A percentile compares a stretch with the other conserved stretches of the same genome.
phyloP scores from a whole-genome alignment of 768 basidiomycete species.

The Neoboletus magnificus region DNA sequence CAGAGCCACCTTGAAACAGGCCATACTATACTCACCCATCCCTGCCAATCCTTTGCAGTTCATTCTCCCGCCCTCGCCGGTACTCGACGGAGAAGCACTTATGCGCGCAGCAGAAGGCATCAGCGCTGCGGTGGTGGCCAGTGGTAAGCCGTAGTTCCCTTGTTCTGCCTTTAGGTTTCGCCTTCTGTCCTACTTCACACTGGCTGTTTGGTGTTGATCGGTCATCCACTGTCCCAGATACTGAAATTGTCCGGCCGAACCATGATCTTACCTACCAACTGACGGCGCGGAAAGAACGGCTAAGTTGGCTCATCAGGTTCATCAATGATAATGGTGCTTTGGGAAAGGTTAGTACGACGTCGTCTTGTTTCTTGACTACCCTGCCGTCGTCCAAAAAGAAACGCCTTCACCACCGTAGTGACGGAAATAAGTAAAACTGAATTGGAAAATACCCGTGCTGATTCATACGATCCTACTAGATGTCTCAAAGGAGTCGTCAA shows the following conservation, averaged over 20 bases:
- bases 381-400: neutral
- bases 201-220: neutral
- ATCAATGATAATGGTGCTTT: conserved; percentile 85
- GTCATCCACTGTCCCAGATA: conserved; percentile 38
- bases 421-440: neutral
- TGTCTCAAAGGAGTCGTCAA: conserved; percentile 77
- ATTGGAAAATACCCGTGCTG: neutral
- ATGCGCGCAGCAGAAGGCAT: conserved; percentile 79
- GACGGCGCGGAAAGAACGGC: conserved; percentile 64
- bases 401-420: neutral
- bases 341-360: conserved; percentile 50
- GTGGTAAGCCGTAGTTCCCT: conserved; percentile 44
- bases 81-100: conserved; percentile 72
- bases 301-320: conserved; percentile 84
- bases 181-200: neutral
- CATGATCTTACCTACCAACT: conserved; percentile 82
- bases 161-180: neutral
- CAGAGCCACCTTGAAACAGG: conserved; percentile 79
- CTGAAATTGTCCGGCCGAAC: conserved; percentile 64
- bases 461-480: conserved; percentile 40
- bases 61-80: conserved; percentile 63
- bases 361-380: neutral
- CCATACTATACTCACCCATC: conserved; percentile 72
- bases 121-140: conserved; percentile 66
- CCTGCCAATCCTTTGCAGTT: conserved; percentile 79